Conservation (phyloP, 345 rosid species). For the Bruguiera sexangula region DNA sequence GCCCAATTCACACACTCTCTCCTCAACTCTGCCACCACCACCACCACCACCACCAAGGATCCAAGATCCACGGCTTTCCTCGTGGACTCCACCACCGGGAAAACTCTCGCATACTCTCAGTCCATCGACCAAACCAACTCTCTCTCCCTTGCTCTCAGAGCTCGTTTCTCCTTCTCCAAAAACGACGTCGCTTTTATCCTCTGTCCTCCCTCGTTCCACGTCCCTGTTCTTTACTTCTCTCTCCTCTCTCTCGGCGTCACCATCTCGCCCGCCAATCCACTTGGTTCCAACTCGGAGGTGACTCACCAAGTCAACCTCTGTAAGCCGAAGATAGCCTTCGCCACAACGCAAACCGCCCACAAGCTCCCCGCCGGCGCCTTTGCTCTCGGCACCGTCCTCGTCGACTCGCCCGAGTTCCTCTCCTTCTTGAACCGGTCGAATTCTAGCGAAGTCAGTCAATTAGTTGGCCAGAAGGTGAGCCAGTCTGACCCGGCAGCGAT, state of each 20-base stretch:
- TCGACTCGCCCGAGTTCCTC: conserved; percentile 58
- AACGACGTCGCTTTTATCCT: conserved; percentile 8
- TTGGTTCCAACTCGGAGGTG: conserved; percentile 9
- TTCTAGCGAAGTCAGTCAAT: not conserved
- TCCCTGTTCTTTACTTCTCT: conserved; percentile 17
- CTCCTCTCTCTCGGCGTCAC: conserved; percentile 10
- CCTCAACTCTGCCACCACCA: conserved; percentile 25
- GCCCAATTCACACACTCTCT: conserved; percentile 47
- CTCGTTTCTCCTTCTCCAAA: not conserved
- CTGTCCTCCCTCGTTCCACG: conserved; percentile 6
- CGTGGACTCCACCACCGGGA: conserved; percentile 8
- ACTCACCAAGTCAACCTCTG: conserved; percentile 1
- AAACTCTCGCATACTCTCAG: conserved; percentile 2
- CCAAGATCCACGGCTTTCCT: not conserved
- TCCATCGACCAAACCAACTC: not conserved
- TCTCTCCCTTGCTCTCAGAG: not conserved
- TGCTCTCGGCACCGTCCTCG: not conserved
- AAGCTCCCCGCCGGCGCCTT: conserved; percentile 2
- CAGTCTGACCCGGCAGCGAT: conserved; percentile 69
- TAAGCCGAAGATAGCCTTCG: conserved; percentile 15
- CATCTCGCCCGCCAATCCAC: conserved; percentile 10
- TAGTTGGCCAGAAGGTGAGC: conserved; percentile 22
- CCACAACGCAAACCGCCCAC: not conserved
- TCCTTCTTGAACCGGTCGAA: conserved; percentile 32
- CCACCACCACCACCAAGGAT: conserved; percentile 2